Conservation (phyloP, 176 grass and related monocot genomes). For the Ensete ventricosum region DNA sequence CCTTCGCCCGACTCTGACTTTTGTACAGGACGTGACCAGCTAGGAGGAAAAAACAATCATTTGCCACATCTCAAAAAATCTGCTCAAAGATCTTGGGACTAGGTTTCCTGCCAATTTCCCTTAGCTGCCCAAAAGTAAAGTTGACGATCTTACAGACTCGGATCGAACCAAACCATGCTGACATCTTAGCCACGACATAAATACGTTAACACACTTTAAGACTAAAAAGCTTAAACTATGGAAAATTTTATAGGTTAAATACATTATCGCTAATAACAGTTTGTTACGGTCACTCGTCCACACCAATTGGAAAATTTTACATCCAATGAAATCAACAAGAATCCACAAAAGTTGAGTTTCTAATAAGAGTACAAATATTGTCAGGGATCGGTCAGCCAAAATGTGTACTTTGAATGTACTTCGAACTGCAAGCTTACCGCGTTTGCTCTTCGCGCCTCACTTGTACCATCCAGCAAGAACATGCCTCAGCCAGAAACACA, state of each 20-base stretch:
- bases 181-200: too few relatives aligned
- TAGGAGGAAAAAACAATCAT: too few relatives aligned
- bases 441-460: conserved; percentile 19
- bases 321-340: background rate
- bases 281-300: too few relatives aligned
- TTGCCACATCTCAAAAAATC: too few relatives aligned
- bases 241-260: background rate
- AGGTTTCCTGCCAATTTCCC: too few relatives aligned
- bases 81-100: too few relatives aligned
- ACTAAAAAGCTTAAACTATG: background rate
- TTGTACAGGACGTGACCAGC: too few relatives aligned
- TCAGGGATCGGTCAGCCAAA: background rate
- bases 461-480: conserved; percentile 97
- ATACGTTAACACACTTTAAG: too few relatives aligned
- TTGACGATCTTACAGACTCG: too few relatives aligned
- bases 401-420: background rate
- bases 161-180: too few relatives aligned
- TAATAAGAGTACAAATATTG: background rate
- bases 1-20: too few relatives aligned
- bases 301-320: background rate
- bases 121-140: too few relatives aligned
- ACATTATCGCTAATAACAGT: background rate
- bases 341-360: background rate
- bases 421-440: background rate
- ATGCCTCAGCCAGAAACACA: conserved; percentile 86